phyloP scores from a whole-genome alignment of 2,329 filamentous ascomycete species.

The Stemphylium vesicarium region DNA sequence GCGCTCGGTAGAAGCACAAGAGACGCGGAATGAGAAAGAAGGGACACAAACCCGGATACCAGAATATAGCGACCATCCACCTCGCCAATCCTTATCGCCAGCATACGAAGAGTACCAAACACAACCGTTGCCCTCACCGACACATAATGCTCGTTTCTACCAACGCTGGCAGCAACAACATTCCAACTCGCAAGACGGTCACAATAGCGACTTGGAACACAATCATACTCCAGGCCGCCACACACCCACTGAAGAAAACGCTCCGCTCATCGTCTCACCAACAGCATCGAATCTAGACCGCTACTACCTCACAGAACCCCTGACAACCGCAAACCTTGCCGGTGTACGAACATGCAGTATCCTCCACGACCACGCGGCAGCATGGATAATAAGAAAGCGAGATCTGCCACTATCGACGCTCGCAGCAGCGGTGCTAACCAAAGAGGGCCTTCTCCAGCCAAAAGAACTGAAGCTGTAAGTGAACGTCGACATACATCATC shows the following conservation, averaged over 20 bases:
- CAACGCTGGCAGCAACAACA: not conserved
- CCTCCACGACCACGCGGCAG: constrained; percentile 30
- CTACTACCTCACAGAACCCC: not conserved
- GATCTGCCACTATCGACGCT: constrained; percentile 34
- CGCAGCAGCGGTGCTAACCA: constrained; percentile 35
- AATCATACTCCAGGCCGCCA: not conserved
- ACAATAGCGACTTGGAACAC: not conserved
- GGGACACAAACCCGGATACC: not conserved
- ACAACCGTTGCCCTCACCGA: not conserved
- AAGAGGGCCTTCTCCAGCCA: constrained; percentile 29
- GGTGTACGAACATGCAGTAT: constrained; percentile 31
- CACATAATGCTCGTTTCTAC: not conserved
- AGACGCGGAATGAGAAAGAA: constrained; percentile 18
- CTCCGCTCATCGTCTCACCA: not conserved
- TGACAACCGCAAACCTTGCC: not conserved
- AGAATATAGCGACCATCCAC: not conserved
- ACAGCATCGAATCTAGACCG: not conserved
- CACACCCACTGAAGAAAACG: not conserved
- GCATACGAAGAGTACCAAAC: not conserved
- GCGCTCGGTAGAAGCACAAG: constrained; percentile 25
- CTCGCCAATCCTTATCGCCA: not conserved
- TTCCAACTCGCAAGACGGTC: not conserved
- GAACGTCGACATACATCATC: not conserved
- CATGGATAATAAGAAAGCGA: constrained; percentile 37
- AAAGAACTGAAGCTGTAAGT: constrained; percentile 40